phyloP scores from a whole-genome alignment of 139 green algal species.

The Coelastrella sp. region DNA sequence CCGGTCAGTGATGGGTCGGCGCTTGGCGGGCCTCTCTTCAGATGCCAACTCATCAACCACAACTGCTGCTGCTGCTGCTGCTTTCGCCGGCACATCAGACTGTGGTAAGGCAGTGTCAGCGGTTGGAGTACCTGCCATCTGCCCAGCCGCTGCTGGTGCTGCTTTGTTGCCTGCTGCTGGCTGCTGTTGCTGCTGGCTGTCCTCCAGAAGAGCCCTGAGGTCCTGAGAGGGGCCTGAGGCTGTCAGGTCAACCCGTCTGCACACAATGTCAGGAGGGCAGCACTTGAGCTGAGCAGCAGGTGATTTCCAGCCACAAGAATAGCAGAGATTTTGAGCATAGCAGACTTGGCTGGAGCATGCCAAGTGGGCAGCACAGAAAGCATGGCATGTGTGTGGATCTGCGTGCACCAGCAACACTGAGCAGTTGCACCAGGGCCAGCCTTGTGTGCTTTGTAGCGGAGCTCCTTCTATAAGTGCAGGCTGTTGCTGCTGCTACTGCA shows the following conservation, averaged over 20 bases:
- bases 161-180: background rate
- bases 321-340: too few species aligned
- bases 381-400: background rate
- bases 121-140: background rate
- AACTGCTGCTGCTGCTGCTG: background rate
- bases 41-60: background rate
- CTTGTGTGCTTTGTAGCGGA: too few species aligned
- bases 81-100: background rate
- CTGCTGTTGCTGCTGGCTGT: background rate
- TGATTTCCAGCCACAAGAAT: too few species aligned
- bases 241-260: background rate
- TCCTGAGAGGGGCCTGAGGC: background rate
- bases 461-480: too few species aligned
- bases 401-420: too few species aligned
- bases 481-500: too few species aligned
- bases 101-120: background rate
- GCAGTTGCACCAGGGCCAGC: too few species aligned
- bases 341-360: too few species aligned
- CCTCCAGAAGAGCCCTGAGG: background rate
- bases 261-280: background rate
- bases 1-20: background rate
- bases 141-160: background rate
- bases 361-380: background rate
- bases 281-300: background rate
- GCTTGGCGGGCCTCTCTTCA: conserved; percentile 9